These are phyloP conservation scores for Camellia oleifera DNA, from an alignment of 179 eudicot genomes.

Conservation along the genomic window DNA sequence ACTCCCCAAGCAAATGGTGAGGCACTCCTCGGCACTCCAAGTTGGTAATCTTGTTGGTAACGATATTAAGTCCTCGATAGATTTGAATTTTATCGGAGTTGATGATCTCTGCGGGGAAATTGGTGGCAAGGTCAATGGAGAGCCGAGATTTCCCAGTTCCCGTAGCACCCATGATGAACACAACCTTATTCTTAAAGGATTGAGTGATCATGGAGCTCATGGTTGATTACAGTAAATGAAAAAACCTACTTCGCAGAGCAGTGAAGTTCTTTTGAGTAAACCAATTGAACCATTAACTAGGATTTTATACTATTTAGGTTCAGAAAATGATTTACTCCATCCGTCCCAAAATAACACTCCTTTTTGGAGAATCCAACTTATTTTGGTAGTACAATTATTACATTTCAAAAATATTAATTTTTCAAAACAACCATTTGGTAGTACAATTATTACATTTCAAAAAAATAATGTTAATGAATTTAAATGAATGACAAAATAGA, in stretches of 20 bases:
- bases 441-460: too few species aligned
- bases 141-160: slow-evolving; percentile 42
- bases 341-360: too few species aligned
- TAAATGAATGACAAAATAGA: too few species aligned
- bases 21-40: slow-evolving; percentile 27
- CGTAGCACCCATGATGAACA: slow-evolving; percentile 44
- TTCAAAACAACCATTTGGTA: too few species aligned
- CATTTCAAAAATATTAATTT: too few species aligned
- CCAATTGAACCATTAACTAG: too few species aligned
- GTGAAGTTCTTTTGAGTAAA: background rate
- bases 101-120: slow-evolving; percentile 31
- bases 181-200: slow-evolving; percentile 31
- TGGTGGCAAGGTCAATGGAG: slow-evolving; percentile 32
- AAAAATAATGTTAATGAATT: too few species aligned
- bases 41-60: slow-evolving; percentile 33
- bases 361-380: too few species aligned
- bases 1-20: slow-evolving; percentile 35
- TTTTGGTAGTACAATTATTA: too few species aligned
- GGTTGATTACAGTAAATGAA: background rate
- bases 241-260: too few species aligned
- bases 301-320: too few species aligned
- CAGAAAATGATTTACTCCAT: too few species aligned
- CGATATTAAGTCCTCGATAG: slow-evolving; percentile 42
- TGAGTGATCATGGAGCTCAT: background rate
- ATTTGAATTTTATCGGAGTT: slow-evolving; percentile 52